Percentiles rank a stretch among this genome's conserved stretches.
Conservation (phyloP, 257 asterid species). For the Mentha longifolia region DNA sequence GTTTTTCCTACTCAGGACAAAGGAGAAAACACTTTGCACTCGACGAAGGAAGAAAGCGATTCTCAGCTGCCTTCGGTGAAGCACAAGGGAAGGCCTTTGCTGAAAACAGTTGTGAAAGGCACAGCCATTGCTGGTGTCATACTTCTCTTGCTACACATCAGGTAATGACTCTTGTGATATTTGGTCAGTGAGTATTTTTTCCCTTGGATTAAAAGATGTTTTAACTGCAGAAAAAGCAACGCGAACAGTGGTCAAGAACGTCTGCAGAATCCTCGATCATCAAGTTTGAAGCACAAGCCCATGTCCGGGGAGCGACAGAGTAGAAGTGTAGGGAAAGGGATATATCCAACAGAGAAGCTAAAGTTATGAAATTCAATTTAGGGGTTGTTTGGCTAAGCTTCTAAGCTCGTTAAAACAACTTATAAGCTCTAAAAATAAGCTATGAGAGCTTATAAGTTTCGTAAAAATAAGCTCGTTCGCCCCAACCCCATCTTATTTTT, state of each 20-base stretch:
- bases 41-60: slow-evolving; percentile 25
- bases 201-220: slow-evolving; percentile 21
- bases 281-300: slow-evolving; percentile 30
- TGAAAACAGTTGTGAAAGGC: slow-evolving; percentile 69
- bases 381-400: not conserved
- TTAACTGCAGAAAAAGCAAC: slow-evolving; percentile 47
- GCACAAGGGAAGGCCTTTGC: slow-evolving; percentile 45
- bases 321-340: slow-evolving; percentile 44
- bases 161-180: slow-evolving; percentile 43
- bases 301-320: slow-evolving; percentile 43
- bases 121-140: slow-evolving; percentile 74
- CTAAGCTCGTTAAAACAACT: too few species aligned
- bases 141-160: slow-evolving; percentile 65
- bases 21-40: slow-evolving; percentile 24
- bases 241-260: slow-evolving; percentile 41
- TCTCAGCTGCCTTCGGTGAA: slow-evolving; percentile 35
- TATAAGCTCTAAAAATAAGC: too few species aligned
- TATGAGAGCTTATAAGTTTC: too few species aligned
- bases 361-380: slow-evolving; percentile 48
- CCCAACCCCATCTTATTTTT: too few species aligned
- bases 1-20: slow-evolving; percentile 44
- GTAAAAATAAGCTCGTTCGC: too few species aligned
- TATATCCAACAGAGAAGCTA: slow-evolving; percentile 65
- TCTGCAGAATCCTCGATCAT: slow-evolving; percentile 21
- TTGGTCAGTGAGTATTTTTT: not conserved